Evolutionary conservation across 331 rosid genomes (phyloP), one percentile per base, ranked within the genome.

Genomic region (Phaseolus coccineus): DNA sequence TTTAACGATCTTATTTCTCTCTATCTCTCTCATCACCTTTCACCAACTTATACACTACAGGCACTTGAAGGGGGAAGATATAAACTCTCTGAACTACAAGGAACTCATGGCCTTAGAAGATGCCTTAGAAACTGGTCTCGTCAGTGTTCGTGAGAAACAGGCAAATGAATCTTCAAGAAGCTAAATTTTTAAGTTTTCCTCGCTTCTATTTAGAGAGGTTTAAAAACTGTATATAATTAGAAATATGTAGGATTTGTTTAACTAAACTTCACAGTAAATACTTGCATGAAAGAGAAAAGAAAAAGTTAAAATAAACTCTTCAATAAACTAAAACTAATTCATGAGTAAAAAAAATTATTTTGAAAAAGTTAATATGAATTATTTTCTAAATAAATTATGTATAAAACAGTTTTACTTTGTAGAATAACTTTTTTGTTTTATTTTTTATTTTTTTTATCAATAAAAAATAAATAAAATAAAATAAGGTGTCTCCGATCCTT

Each of bases 31-130:
- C 30, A 72, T 63, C 42, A 16, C 70, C 47, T 19, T 67, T 48
- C 8, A 56, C 28, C 2, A 35, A 57, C 28, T 59, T 7, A 70
- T 57, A 15, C 40, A 30, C 57, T 80, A 65, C 85, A 94, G 98
- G 94, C 96, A 91, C 81, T 64, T 91, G 90, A 94, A 89, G 76
- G 98, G 93, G 40, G 92, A 94, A 72, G 98, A 94, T 71, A 85
- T 94, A 33, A 85, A 85, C 78, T 86, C 96, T 68, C 67, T 94
- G 71, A 84, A 85, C 81, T 86, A 81, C 84, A 82, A 73, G 63
- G 97, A 91, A 84, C 88, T 94, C 40, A 85, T 87, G 83, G 71
- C 84, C 73, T 39, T 89, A 13, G 98, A 94, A 78, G 84, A 82
- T 0, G 86, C 87, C 65, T 92, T 94, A 58, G 89, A 85, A 59